A percentile compares a stretch with the other conserved stretches of the same genome.
These are phyloP conservation scores for Sparassis latifolia DNA, from an alignment of 1,284 basidiomycete species.

Conservation along the genomic window DNA sequence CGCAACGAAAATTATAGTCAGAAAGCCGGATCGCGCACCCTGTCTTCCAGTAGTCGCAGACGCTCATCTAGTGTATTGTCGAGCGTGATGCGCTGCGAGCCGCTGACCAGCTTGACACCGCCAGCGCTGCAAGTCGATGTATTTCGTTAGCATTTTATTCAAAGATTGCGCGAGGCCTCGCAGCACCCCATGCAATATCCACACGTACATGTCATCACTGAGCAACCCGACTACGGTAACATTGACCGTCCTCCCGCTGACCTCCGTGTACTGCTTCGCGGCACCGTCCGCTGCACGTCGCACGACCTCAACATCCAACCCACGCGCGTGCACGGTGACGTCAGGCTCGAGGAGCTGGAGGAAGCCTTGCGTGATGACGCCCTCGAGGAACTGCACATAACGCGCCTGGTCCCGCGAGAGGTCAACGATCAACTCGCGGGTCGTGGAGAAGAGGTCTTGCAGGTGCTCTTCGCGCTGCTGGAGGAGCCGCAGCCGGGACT, in stretches of 20 bases:
- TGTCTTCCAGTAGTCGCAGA: constrained; percentile 80
- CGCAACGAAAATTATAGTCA: neutral
- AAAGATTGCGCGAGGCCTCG: no score
- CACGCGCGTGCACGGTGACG: constrained; percentile 57
- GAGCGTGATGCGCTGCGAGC: constrained; percentile 73
- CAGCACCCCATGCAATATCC: no score
- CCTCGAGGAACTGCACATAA: constrained; percentile 76
- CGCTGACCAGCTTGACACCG: constrained; percentile 73
- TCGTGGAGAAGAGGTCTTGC: constrained; percentile 80
- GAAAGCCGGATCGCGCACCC: constrained; percentile 41
- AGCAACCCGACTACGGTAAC: constrained; percentile 64
- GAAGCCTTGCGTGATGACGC: constrained; percentile 75
- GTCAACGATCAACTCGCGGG: constrained; percentile 57
- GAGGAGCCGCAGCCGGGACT: constrained; percentile 86
- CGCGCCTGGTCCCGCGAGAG: constrained; percentile 67
- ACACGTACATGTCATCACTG: constrained; percentile 62
- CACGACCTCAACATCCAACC: constrained; percentile 51
- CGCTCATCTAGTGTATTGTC: constrained; percentile 92
- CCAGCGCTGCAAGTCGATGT: constrained; percentile 53
- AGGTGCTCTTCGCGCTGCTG: constrained; percentile 91
- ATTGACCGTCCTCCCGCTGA: constrained; percentile 67
- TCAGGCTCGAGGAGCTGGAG: constrained; percentile 59
- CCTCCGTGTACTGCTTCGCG: constrained; percentile 57
- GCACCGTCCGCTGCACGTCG: constrained; percentile 61
- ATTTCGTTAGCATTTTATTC: neutral